Evolutionary conservation across 2,329 filamentous ascomycete species (phyloP), one percentile per base, ranked within the genome.

Genomic region (Nemania serpens): DNA sequence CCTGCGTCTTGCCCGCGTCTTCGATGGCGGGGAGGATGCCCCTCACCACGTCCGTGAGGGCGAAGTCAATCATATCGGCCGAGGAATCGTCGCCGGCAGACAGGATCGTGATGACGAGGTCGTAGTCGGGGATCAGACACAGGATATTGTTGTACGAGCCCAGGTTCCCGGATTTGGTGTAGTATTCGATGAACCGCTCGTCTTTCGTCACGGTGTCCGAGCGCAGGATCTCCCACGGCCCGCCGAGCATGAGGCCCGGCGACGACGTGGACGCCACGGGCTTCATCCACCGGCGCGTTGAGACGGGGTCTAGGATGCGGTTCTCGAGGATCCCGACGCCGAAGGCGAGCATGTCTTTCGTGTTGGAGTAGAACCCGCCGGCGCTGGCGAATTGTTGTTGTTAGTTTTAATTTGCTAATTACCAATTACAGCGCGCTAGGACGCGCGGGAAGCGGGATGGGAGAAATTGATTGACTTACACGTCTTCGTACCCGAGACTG

Each of bases 1-100:
- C 74, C 46, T 81, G 73, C 5, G 72, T 69, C 15, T 76, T 75
- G 7, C 78, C 74, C 1, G 78, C 79, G 20, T 74, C 67, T 41
- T 82, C 80, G 7, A 82, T 59, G 0, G 75, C 78, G 0, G 78
- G 78, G 0, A 82, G 57, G 0, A 82, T 63, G 0, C 61, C 60
- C 37, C 73, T 63, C 10, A 79, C 54, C 1, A 79, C 58, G 13
- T 69, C 69, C 1, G 71, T 65, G 3, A 70, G 64, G 12, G 60
- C 46, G 17, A 56, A 33, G 46, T 72, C 66, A 15, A 71, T 63
- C 7, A 64, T 57, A 48, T 68, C 63, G 5, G 60, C 51, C 10
- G 58, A 67, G 3, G 71, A 71, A 41, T 69, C 61, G 10, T 58
- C 62, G 1, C 71, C 71, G 15, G 57, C 70, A 1, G 70, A 69